Conservation (phyloP, 2,329 filamentous ascomycete genomes). For the Cladosporium sp. region DNA sequence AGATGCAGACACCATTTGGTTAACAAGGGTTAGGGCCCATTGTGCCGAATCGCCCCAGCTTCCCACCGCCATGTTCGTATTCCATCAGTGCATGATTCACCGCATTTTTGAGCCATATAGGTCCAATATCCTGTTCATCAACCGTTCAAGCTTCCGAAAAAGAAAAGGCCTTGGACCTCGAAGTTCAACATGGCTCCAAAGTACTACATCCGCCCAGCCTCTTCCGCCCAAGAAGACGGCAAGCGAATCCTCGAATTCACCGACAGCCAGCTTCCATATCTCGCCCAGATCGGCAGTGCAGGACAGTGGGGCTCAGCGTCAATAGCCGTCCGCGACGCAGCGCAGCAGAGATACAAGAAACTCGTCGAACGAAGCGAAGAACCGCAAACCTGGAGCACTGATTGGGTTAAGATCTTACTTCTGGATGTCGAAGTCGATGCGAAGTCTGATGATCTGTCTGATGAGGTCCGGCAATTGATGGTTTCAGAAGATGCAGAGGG, state of each 20-base stretch:
- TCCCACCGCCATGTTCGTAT: conserved; percentile 2
- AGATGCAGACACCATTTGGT: no score
- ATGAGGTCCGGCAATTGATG: neutral
- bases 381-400: neutral
- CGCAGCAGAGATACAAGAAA: conserved; percentile 1
- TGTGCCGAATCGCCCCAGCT: no score
- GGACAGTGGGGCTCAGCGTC: conserved; percentile 18
- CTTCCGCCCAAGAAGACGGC: conserved; percentile 11
- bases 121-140: neutral
- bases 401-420: conserved; percentile 17
- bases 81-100: neutral
- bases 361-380: conserved; percentile 15
- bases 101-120: neutral
- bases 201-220: conserved; percentile 16
- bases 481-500: neutral
- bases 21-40: no score
- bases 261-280: conserved; percentile 18
- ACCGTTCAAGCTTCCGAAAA: neutral
- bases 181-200: neutral
- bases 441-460: neutral
- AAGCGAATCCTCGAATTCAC: conserved; percentile 17
- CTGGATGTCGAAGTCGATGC: conserved; percentile 12
- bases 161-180: neutral
- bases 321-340: neutral
- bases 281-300: conserved; percentile 15